Conservation (phyloP, 176 grass and related monocot species). For the Eleusine coracana region DNA sequence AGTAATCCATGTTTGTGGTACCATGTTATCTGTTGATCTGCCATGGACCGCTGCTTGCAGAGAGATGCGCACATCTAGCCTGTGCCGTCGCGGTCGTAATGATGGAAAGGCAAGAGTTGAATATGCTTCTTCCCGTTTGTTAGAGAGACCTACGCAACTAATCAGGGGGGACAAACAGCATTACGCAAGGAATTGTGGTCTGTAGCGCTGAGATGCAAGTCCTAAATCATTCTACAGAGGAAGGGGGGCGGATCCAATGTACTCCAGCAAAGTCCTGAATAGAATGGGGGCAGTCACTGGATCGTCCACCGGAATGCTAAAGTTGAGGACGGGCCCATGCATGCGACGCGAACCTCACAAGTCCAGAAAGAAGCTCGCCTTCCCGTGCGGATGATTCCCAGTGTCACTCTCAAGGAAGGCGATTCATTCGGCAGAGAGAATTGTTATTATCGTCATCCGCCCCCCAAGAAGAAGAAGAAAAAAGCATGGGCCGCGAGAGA, state of each 20-base stretch:
- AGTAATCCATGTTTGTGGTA: not conserved
- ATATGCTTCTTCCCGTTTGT: slow-evolving; percentile 2
- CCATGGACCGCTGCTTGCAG: slow-evolving; percentile 6
- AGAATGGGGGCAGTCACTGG: not conserved
- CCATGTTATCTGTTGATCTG: not conserved
- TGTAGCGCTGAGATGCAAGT: not conserved
- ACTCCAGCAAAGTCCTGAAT: not conserved
- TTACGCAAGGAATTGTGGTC: not conserved
- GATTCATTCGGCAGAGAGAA: no score
- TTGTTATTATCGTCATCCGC: not conserved
- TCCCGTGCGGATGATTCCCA: not conserved
- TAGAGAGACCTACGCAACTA: not conserved
- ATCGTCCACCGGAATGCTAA: not conserved
- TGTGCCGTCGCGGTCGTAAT: slow-evolving; percentile 39
- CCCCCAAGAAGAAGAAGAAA: not conserved
- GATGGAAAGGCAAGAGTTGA: slow-evolving; percentile 26
- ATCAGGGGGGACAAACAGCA: slow-evolving; percentile 34
- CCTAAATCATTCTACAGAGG: not conserved
- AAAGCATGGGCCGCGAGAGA: not conserved
- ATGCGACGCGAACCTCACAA: not conserved
- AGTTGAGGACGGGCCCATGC: not conserved
- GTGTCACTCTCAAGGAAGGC: no score
- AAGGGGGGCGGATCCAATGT: not conserved
- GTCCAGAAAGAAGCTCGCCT: not conserved
- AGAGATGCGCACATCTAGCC: not conserved